These are phyloP conservation scores for Kokia cookei DNA, from an alignment of 441 rosid genomes.

Conservation along the genomic window DNA sequence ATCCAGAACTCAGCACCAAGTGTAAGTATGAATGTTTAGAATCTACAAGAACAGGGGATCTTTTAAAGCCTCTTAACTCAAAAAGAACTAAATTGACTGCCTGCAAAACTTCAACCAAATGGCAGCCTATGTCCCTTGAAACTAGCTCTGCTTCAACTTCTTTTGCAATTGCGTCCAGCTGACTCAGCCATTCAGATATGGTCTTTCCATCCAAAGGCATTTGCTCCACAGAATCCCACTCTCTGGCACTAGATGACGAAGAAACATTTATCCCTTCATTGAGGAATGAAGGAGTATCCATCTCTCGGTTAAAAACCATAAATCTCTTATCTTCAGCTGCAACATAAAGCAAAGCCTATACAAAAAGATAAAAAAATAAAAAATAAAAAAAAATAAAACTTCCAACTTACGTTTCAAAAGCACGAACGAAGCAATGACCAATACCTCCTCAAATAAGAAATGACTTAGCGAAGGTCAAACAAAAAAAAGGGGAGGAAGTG, in stretches of 20 bases:
- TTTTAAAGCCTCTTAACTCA: conserved; percentile 68
- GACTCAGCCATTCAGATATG: conserved; percentile 55
- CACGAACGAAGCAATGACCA: neutral
- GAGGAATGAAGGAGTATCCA: conserved; percentile 43
- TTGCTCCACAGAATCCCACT: conserved; percentile 41
- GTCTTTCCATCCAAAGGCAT: conserved; percentile 65
- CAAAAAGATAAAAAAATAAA: neutral
- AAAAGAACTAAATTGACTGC: conserved; percentile 80
- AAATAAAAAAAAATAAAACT: neutral
- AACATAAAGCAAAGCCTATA: conserved; percentile 67
- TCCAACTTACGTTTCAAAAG: neutral
- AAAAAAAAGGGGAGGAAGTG: neutral
- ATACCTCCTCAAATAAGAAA: too few species aligned
- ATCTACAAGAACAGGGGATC: conserved; percentile 59
- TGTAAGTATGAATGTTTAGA: conserved; percentile 65
- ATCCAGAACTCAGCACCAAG: conserved; percentile 57
- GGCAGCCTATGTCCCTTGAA: conserved; percentile 74
- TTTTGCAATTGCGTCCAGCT: conserved; percentile 60
- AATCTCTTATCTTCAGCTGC: conserved; percentile 92
- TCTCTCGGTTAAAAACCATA: conserved; percentile 44
- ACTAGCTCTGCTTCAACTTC: conserved; percentile 81
- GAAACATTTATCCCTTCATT: conserved; percentile 42
- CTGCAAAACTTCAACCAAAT: conserved; percentile 69
- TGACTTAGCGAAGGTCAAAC: neutral
- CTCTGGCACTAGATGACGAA: conserved; percentile 25